These are phyloP conservation scores for Paramyrothecium roridum DNA, from an alignment of 2,329 filamentous ascomycete species.

Conservation along the genomic window DNA sequence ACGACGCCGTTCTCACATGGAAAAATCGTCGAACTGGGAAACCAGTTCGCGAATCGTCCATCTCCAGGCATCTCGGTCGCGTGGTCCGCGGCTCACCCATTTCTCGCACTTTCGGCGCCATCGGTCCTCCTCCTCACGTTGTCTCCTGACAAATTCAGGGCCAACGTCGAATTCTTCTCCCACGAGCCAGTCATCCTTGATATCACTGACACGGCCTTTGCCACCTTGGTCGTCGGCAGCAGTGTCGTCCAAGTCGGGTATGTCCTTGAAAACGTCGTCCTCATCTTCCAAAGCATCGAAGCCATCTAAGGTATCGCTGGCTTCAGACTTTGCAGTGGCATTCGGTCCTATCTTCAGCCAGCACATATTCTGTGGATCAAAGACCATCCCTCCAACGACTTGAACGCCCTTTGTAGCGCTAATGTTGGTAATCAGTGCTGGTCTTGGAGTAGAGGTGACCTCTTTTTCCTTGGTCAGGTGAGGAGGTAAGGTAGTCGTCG, in stretches of 20 bases:
- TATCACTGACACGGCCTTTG: slow-evolving; percentile 53
- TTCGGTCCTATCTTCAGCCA: slow-evolving; percentile 77
- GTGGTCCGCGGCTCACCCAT: slow-evolving; percentile 67
- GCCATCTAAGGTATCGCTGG: slow-evolving; percentile 57
- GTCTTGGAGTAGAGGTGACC: slow-evolving; percentile 56
- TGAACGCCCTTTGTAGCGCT: slow-evolving; percentile 82
- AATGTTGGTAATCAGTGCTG: slow-evolving; percentile 89
- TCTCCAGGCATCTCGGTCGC: slow-evolving; percentile 64
- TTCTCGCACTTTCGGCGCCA: slow-evolving; percentile 86
- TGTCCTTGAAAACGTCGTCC: slow-evolving; percentile 89
- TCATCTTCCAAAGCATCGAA: slow-evolving; percentile 77
- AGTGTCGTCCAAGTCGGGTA: slow-evolving; percentile 84
- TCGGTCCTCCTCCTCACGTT: slow-evolving; percentile 85
- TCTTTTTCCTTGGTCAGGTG: slow-evolving; percentile 55
- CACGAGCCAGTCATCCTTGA: slow-evolving; percentile 77
- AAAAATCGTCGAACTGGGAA: slow-evolving; percentile 37
- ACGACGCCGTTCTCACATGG: slow-evolving; percentile 20
- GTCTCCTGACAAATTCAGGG: slow-evolving; percentile 84
- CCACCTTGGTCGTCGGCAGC: slow-evolving; percentile 46
- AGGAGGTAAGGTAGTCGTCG: slow-evolving; percentile 31
- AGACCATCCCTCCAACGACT: slow-evolving; percentile 97
- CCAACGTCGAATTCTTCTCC: slow-evolving; percentile 98
- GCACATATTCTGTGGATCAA: slow-evolving; percentile 95
- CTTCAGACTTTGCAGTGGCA: slow-evolving; percentile 43
- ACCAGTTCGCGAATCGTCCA: slow-evolving; percentile 70